Base-by-base conservation (phyloP, 805 yeast species). In the Suhomyces vadensis region DNA sequence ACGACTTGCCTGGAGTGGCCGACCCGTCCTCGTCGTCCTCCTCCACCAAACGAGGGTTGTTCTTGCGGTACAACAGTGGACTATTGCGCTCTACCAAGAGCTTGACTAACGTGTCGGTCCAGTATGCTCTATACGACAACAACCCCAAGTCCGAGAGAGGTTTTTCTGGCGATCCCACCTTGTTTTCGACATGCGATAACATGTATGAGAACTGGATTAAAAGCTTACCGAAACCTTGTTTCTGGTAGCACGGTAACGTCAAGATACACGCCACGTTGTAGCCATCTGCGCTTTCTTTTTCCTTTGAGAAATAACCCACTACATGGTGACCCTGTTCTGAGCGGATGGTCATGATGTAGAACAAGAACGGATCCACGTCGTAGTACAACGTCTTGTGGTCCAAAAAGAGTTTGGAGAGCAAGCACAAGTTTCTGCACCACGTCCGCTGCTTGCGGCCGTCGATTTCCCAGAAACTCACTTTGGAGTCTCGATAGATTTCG, bases 221-320 rank as follows among this genome's bases (percentile, higher is more conserved):
- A 31, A 94, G 71, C 54, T 91, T 84, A 49, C 99, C 99, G 63
- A 80, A 94, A 1, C 99, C 99, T 68, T 79, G 87, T 57, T 97
- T 79, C 65, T 94, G 99, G 67, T 92, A 94, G 58, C 94, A 96
- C 3, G 99, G 99, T 42, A 94, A 67, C 0, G 98, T 91, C 54
- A 94, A 73, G 58, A 94, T 94, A 81, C 99, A 94, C 0, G 99
- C 99, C 36, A 94, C 95, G 60, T 94, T 94, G 67, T 92, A 94
- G 9, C 83, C 85, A 58, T 94, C 99, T 0, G 96, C 95, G 53
- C 91, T 82, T 67, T 94, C 99, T 63, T 94, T 94, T 62, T 94
- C 99, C 56, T 94, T 94, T 6, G 98, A 91, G 58, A 94, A 94
- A 61, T 87, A 94, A 0, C 99, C 99, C 5, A 94, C 97, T 37